Percentiles rank a stretch among this genome's conserved stretches.
These are phyloP conservation scores for Eustoma russellianum DNA, from an alignment of 257 asterid genomes.

Conservation along the genomic window DNA sequence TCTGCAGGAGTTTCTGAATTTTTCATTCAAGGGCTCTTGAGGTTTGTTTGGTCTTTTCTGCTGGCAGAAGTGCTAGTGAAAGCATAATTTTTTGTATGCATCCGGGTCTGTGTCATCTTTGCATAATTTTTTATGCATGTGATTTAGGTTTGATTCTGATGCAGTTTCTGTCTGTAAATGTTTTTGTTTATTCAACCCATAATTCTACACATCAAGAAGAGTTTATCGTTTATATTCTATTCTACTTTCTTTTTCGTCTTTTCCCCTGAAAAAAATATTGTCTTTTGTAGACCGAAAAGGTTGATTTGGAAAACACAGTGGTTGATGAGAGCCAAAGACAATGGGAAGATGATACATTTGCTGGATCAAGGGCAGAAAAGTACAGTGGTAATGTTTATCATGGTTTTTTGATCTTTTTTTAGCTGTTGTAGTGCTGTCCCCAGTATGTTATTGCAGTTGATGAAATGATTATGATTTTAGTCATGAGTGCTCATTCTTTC, in stretches of 20 bases:
- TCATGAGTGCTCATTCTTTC: too few relatives aligned
- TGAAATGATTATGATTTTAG: too few relatives aligned
- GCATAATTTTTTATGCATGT: too few relatives aligned
- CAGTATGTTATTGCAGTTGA: too few relatives aligned
- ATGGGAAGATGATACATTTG: constrained; percentile 49
- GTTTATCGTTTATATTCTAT: constrained; percentile 5
- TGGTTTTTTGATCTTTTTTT: not conserved
- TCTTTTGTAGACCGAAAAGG: constrained; percentile 83
- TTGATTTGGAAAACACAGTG: constrained; percentile 92
- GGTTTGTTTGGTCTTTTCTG: too few relatives aligned
- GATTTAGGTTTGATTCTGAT: too few relatives aligned
- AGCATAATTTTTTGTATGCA: too few relatives aligned
- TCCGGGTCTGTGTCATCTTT: too few relatives aligned
- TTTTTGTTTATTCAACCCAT: not conserved
- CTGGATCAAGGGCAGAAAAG: constrained; percentile 74
- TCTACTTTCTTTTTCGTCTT: constrained; percentile 7
- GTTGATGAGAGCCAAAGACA: constrained; percentile 97
- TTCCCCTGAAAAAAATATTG: constrained; percentile 16
- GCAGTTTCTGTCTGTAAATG: not conserved
- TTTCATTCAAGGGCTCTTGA: too few relatives aligned
- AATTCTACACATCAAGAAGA: not conserved
- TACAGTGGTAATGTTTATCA: constrained; percentile 52
- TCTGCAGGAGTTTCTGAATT: too few relatives aligned
- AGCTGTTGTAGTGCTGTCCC: too few relatives aligned
- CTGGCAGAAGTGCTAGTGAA: too few relatives aligned